Conservation (phyloP, 1,284 basidiomycete genomes). For the Omphalotus olearius region DNA sequence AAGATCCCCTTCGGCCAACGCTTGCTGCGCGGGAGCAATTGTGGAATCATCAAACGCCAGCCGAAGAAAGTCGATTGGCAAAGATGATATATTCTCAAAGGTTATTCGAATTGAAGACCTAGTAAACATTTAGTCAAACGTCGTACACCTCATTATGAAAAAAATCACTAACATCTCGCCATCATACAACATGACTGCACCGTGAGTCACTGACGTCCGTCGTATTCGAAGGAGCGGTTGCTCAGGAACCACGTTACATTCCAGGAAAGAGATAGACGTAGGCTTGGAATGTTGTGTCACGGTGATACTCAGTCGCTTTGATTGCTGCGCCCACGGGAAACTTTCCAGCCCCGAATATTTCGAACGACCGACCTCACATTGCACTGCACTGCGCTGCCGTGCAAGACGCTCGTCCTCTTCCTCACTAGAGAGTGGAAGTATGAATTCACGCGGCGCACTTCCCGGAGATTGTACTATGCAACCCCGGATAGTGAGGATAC, state of each 20-base stretch:
- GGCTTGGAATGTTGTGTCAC: slow-evolving; percentile 26
- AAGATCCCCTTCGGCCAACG: slow-evolving; percentile 76
- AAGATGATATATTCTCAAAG: slow-evolving; percentile 80
- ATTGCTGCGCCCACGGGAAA: slow-evolving; percentile 49
- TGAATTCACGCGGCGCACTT: slow-evolving; percentile 67
- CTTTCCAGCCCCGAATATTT: slow-evolving; percentile 72
- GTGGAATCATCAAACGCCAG: slow-evolving; percentile 89
- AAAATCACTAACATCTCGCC: slow-evolving; percentile 74
- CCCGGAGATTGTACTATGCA: slow-evolving; percentile 76
- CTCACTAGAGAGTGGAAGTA: slow-evolving; percentile 71
- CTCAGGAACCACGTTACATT: slow-evolving; percentile 78
- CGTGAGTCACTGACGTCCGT: slow-evolving; percentile 84
- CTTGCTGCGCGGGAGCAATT: slow-evolving; percentile 68
- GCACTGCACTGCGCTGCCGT: slow-evolving; percentile 52
- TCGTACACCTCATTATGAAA: not conserved
- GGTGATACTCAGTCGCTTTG: slow-evolving; percentile 34
- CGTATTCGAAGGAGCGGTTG: slow-evolving; percentile 85
- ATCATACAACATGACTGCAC: slow-evolving; percentile 89
- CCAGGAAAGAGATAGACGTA: slow-evolving; percentile 48
- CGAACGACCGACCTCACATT: slow-evolving; percentile 61
- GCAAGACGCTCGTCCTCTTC: slow-evolving; percentile 65
- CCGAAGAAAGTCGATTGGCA: slow-evolving; percentile 83
- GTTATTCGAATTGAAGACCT: slow-evolving; percentile 82
- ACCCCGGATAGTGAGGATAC: slow-evolving; percentile 72
- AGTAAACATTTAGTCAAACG: not conserved